A percentile compares a stretch with the other conserved stretches of the same genome.
Evolutionary conservation across 2,329 filamentous ascomycete genomes (phyloP).

Genomic region (Monilinia fructicola): DNA sequence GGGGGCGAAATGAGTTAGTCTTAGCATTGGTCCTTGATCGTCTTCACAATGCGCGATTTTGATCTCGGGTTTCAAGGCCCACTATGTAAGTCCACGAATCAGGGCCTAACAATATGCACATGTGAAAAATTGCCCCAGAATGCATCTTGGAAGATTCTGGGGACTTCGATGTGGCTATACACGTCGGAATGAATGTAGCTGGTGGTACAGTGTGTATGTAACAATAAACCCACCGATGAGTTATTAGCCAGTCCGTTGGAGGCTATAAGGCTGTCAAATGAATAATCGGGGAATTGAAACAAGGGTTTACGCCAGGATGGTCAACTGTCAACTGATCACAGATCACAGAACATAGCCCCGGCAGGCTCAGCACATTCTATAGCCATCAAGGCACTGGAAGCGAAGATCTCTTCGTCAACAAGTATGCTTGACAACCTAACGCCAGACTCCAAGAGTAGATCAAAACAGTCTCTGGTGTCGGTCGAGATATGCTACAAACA

Average conservation of each 20-base stretch:
- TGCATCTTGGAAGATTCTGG: too few relatives aligned
- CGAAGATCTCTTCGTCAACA: background rate
- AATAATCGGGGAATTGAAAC: background rate
- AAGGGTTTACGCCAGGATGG: background rate
- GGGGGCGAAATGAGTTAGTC: too few relatives aligned
- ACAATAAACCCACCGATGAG: too few relatives aligned
- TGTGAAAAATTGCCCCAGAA: too few relatives aligned
- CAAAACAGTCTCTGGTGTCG: background rate
- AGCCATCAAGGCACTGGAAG: background rate
- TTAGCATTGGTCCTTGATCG: too few relatives aligned
- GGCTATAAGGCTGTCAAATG: background rate
- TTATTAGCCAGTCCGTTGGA: background rate
- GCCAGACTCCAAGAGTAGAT: background rate
- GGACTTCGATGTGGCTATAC: too few relatives aligned
- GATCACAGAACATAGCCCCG: background rate
- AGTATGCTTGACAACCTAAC: background rate
- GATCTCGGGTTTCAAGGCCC: too few relatives aligned
- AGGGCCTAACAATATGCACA: too few relatives aligned
- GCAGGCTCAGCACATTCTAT: background rate
- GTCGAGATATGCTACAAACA: background rate
- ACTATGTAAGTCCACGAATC: too few relatives aligned
- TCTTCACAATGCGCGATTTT: too few relatives aligned
- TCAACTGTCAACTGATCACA: background rate
- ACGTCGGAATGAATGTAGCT: too few relatives aligned
- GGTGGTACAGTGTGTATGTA: too few relatives aligned